These are phyloP conservation scores for Bolboschoenoplectus hybrid DNA, from an alignment of 202 grass and related monocot genomes.

Conservation along the genomic window DNA sequence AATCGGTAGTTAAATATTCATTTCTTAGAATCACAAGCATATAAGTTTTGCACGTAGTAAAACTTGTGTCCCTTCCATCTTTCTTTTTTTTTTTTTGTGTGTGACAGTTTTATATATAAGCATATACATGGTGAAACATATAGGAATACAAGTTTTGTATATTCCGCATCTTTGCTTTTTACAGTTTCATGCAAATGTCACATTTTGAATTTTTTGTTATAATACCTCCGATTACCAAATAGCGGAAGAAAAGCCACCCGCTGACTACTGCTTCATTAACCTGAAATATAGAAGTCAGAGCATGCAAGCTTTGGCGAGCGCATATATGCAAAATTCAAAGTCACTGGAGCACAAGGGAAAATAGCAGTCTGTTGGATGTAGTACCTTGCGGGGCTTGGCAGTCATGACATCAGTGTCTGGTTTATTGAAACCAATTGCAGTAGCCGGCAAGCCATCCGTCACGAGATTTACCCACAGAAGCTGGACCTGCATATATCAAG, in stretches of 20 bases:
- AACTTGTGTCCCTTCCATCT: background rate
- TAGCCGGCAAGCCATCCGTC: slow-evolving; percentile 98
- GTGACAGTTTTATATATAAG: background rate
- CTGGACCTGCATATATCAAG: slow-evolving; percentile 69
- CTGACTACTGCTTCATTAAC: slow-evolving; percentile 97
- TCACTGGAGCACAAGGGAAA: background rate
- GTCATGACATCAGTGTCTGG: slow-evolving; percentile 92
- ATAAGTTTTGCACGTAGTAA: background rate
- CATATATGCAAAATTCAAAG: background rate
- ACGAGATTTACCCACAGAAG: slow-evolving; percentile 99
- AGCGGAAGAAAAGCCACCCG: slow-evolving; percentile 99
- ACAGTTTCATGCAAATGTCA: slow-evolving; percentile 10
- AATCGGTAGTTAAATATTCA: slow-evolving; percentile 10
- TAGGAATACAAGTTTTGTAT: background rate
- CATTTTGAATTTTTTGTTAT: slow-evolving; percentile 22
- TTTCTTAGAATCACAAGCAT: slow-evolving; percentile 23
- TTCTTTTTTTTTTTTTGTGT: background rate
- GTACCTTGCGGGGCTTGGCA: slow-evolving; percentile 89
- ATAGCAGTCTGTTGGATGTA: background rate
- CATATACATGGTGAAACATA: background rate
- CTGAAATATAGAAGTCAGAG: slow-evolving; percentile 50
- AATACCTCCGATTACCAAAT: slow-evolving; percentile 97
- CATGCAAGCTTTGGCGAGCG: slow-evolving; percentile 6
- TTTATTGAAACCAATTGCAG: slow-evolving; percentile 98
- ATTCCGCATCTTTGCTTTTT: background rate